These are phyloP conservation scores for Fusarium verrucosum DNA, from an alignment of 2,329 filamentous ascomycete species.

Conservation along the genomic window DNA sequence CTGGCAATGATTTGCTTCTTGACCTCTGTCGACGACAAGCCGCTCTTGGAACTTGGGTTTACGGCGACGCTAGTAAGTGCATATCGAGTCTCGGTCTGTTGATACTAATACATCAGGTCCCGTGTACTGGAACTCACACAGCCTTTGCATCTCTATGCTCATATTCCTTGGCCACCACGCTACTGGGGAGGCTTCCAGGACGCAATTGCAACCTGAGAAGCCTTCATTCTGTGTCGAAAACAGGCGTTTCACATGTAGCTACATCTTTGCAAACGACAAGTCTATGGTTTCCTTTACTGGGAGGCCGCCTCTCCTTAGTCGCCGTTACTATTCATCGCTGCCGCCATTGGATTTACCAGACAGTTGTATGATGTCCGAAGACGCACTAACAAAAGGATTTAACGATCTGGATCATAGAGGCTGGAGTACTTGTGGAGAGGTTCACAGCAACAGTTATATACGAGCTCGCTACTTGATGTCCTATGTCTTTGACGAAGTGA, in stretches of 20 bases:
- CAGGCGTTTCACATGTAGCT: slow-evolving; percentile 47
- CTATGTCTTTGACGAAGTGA: slow-evolving; percentile 64
- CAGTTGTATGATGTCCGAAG: slow-evolving; percentile 57
- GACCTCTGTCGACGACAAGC: slow-evolving; percentile 48
- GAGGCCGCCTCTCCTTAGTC: slow-evolving; percentile 61
- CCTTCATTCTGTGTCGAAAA: slow-evolving; percentile 50
- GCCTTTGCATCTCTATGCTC: slow-evolving; percentile 49
- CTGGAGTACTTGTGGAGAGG: slow-evolving; percentile 60
- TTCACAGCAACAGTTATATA: slow-evolving; percentile 57
- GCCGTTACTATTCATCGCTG: slow-evolving; percentile 63
- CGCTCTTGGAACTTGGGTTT: slow-evolving; percentile 50
- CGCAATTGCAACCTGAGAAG: neutral
- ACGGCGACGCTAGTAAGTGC: slow-evolving; percentile 53
- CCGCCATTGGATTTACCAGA: slow-evolving; percentile 65
- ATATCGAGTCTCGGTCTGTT: neutral
- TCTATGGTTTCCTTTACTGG: slow-evolving; percentile 62
- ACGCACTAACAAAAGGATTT: slow-evolving; percentile 36
- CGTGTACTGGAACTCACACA: slow-evolving; percentile 51
- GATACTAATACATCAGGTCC: slow-evolving; percentile 41
- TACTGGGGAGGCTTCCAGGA: slow-evolving; percentile 21
- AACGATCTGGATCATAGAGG: slow-evolving; percentile 57
- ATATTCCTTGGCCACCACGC: slow-evolving; percentile 51
- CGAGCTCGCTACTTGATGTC: slow-evolving; percentile 60
- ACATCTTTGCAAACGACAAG: slow-evolving; percentile 59
- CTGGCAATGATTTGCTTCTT: slow-evolving; percentile 52